These are phyloP conservation scores for Colletotrichum spinosum DNA, from an alignment of 2,329 filamentous ascomycete species.

Conservation along the genomic window DNA sequence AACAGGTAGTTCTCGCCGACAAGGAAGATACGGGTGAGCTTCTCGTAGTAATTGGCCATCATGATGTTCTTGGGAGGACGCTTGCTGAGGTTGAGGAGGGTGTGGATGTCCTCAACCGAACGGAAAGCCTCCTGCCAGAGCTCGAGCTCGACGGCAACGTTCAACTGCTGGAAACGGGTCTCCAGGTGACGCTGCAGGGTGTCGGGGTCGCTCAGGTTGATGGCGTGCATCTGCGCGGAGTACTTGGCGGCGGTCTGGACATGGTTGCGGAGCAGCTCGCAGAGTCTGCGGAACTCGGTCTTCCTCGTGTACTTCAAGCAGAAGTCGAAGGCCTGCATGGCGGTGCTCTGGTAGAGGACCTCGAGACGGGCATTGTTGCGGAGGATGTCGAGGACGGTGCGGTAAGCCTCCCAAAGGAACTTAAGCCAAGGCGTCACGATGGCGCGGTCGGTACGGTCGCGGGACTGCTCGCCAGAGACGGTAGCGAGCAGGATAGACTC, in stretches of 20 bases:
- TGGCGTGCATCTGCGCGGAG: slow-evolving; percentile 98
- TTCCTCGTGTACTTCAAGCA: slow-evolving; percentile 98
- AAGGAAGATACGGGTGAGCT: slow-evolving; percentile 97
- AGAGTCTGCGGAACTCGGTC: slow-evolving; percentile 98
- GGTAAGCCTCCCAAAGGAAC: slow-evolving; percentile 99
- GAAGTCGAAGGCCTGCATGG: slow-evolving; percentile 98
- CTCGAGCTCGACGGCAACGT: slow-evolving; percentile 97
- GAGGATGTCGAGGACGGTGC: slow-evolving; percentile 96
- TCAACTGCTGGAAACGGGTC: slow-evolving; percentile 97
- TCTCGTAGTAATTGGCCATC: slow-evolving; percentile 99
- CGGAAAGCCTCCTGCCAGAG: slow-evolving; percentile 99
- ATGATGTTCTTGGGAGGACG: slow-evolving; percentile 98
- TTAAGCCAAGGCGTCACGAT: slow-evolving; percentile 99
- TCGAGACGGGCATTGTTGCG: slow-evolving; percentile 99
- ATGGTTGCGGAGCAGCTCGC: slow-evolving; percentile 97
- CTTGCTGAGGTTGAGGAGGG: slow-evolving; percentile 96
- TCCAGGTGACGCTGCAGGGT: slow-evolving; percentile 97
- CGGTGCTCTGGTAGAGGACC: slow-evolving; percentile 97
- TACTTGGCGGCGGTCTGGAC: slow-evolving; percentile 99
- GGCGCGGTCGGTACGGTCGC: slow-evolving; percentile 95
- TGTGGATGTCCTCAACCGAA: slow-evolving; percentile 99
- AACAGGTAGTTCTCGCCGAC: slow-evolving; percentile 99
- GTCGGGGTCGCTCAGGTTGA: slow-evolving; percentile 97
- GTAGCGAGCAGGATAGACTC: slow-evolving; percentile 98
- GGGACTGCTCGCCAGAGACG: slow-evolving; percentile 96